phyloP scores from a whole-genome alignment of 257 asterid genomes.

The Primulina eburnea region DNA sequence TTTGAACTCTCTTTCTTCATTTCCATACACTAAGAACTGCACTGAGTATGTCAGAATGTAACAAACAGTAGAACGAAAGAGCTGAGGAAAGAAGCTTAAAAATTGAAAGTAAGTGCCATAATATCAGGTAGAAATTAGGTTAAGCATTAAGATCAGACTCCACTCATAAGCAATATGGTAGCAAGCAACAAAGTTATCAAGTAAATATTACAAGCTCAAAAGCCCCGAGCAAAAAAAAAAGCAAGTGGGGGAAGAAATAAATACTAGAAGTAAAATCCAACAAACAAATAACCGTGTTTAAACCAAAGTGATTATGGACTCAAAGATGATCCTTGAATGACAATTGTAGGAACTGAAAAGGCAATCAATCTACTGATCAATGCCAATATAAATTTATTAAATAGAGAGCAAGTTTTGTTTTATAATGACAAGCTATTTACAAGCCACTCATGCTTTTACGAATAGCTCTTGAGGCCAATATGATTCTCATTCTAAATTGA shows the following conservation, averaged over 20 bases:
- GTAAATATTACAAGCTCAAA: background rate
- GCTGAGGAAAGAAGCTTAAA: constrained; percentile 2
- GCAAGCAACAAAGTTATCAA: no score
- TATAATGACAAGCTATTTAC: background rate
- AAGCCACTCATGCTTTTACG: background rate
- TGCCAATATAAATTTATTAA: background rate
- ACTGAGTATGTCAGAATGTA: constrained; percentile 7
- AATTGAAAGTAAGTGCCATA: no score
- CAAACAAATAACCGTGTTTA: background rate
- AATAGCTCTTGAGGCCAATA: background rate
- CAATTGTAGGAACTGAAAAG: background rate
- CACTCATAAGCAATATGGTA: no score
- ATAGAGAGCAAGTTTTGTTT: background rate
- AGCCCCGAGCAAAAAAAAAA: background rate
- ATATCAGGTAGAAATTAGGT: no score
- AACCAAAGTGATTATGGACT: background rate
- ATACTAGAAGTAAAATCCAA: background rate
- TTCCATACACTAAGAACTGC: constrained; percentile 34
- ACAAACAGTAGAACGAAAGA: constrained; percentile 16
- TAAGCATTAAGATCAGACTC: no score
- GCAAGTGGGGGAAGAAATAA: background rate
- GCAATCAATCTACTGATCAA: background rate
- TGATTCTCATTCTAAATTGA: background rate
- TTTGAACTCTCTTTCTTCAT: constrained; percentile 55
- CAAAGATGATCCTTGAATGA: background rate